Percentiles rank a stretch among this genome's conserved stretches.
These are phyloP conservation scores for Neofusicoccum kwambonambiense DNA, from an alignment of 2,329 filamentous ascomycete species.

Conservation along the genomic window DNA sequence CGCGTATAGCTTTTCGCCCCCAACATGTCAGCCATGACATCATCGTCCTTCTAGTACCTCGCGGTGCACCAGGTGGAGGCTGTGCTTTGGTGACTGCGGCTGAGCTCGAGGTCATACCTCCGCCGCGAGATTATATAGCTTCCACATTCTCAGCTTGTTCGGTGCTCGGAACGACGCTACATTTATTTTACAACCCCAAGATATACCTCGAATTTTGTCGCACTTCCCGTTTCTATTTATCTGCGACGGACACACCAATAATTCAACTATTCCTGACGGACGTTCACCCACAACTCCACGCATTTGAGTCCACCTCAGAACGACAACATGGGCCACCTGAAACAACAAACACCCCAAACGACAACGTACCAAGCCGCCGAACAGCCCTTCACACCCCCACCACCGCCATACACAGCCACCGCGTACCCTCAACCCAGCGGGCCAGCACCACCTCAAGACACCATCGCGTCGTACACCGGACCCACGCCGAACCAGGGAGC, in stretches of 20 bases:
- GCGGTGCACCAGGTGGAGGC: neutral
- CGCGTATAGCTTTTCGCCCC: constrained; percentile 2
- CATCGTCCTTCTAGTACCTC: neutral
- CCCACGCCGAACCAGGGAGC: neutral
- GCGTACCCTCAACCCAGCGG: neutral
- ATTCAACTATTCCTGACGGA: neutral
- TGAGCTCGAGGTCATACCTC: neutral
- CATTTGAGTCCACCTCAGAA: neutral
- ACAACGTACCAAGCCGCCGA: neutral
- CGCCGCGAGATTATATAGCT: neutral
- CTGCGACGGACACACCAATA: neutral
- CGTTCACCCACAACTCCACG: neutral
- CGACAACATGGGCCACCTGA: neutral
- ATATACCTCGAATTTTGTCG: neutral
- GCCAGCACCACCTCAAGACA: neutral
- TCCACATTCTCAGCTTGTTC: neutral
- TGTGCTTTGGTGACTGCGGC: neutral
- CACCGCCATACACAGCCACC: neutral
- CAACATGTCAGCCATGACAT: neutral
- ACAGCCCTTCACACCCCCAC: neutral
- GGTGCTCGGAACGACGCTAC: too few species aligned
- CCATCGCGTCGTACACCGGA: too few species aligned
- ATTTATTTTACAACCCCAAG: neutral
- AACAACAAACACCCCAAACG: neutral
- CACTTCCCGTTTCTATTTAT: neutral